Evolutionary conservation across 1,284 basidiomycete species (phyloP), one percentile per base, ranked within the genome.

Genomic region (Cutaneotrichosporon sp.): DNA sequence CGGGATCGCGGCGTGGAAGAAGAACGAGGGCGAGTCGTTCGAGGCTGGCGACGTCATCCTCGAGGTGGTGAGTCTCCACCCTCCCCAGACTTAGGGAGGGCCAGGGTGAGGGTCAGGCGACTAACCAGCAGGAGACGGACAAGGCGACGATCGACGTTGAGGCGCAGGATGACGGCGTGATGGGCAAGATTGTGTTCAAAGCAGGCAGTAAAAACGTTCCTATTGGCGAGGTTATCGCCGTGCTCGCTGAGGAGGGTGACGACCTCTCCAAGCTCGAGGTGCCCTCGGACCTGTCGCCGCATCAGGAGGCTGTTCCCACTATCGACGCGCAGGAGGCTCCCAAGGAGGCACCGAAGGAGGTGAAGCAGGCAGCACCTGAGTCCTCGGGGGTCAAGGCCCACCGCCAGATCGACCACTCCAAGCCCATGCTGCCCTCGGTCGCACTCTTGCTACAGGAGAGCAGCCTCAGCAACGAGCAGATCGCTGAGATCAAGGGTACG

Each of bases 141-240:
- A 98, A 98, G 83, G 96, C 96, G 14, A 97, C 94, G 1, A 97
- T 99, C 75, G 96, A 99, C 75, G 95, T 99, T n/a, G 96, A 99
- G 82, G 94, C 96, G 6, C 93, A 93, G 79, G 95, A 98, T 50
- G 95, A 98, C 72, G 96, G 96, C 69, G 81, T 97, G 16, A 81
- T 99, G 76, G 95, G 90, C 52, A 97, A 94, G 83, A 97, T 97
- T 69, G 67, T 98, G 68, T 92, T 86, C 59, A 84, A 83, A 56
- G 91, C 92, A 66, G 95, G 95, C 60, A 79, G 90, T 14, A 95
- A 95, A 82, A 88, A 88, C 71, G 86, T 99, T 61, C 85, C 88
- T 4, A 91, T 99, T 47, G 94, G 94, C 61, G 89, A 89, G 79
- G 78, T 89, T 32, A 97, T 98, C 72, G 96, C 93, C 18, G 85